phyloP scores from a whole-genome alignment of 768 basidiomycete species.

The Leccinum truebloodii region DNA sequence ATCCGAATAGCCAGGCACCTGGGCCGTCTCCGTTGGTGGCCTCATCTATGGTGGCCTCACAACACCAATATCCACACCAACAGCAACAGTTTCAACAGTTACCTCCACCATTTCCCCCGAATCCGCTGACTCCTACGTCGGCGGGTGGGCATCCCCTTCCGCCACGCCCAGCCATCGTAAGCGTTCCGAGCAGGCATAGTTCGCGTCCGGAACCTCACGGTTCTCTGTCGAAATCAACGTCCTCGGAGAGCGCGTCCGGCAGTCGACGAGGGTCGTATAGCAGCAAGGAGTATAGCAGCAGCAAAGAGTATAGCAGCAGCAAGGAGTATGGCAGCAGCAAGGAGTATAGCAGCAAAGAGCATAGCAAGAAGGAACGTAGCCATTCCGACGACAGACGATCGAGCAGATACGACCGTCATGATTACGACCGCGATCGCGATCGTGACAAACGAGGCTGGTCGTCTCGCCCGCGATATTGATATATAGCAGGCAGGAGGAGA shows the following conservation, averaged over 20 bases:
- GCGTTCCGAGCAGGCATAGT: constrained; percentile 2
- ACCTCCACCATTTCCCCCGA: neutral
- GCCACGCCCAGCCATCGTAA: constrained; percentile 14
- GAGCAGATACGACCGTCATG: constrained; percentile 10
- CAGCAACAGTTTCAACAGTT: neutral
- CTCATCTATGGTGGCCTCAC: neutral
- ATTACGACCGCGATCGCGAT: constrained; percentile 6
- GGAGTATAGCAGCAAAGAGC: neutral
- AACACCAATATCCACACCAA: neutral
- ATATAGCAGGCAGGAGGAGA: neutral
- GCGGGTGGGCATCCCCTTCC: constrained; percentile 15
- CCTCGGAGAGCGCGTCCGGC: constrained; percentile 14
- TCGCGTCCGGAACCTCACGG: constrained; percentile 23
- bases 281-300: neutral
- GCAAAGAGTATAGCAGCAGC: neutral
- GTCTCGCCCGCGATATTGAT: constrained; percentile 8
- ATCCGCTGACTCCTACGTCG: neutral
- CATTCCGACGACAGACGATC: constrained; percentile 22
- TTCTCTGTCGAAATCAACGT: constrained; percentile 17
- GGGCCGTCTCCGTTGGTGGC: neutral
- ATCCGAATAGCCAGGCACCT: constrained; percentile 7
- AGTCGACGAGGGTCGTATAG: constrained; percentile 22
- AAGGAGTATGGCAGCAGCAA: constrained; percentile 2
- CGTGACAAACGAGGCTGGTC: constrained; percentile 12
- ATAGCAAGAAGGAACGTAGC: constrained; percentile 12